Evolutionary conservation across 176 grass and related monocot species (phyloP), one percentile per base, ranked within the genome.

Genomic region (Saccharum spontaneum): DNA sequence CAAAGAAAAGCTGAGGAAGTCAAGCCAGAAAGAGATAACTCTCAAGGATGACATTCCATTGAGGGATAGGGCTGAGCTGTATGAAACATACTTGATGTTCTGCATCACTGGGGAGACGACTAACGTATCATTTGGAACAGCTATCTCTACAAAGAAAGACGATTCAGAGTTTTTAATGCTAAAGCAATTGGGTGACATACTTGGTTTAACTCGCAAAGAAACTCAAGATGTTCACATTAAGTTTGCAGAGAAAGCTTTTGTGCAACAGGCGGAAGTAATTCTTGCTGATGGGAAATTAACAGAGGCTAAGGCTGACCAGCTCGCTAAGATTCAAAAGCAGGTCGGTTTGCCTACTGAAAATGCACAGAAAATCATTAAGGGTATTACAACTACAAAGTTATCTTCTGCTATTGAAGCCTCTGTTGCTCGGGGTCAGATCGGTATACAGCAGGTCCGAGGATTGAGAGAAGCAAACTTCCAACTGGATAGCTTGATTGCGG

Each of bases 291-390:
- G 97, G 18, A 89, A 99, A 76, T 76, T 99, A 73, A 94, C 93
- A 59, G 92, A 99, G 71, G 84, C 93, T 59, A 94, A 91, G 62
- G 89, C 94, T 40, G 93, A 99, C 31, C 97, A 96, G 80, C 93
- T 99, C 23, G 83, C 90, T 70, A 92, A 87, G 83, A 90, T 99
- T 77, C 97, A 99, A 82, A 95, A 91, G 73, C 90, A 94, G 85
- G 91, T 99, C 70, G 92, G 92, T 69, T 82, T 99, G 63, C 93
- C 97, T 55, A 89, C 88, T 8, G 93, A 94, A 62, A n/a, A 99
- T 79, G 93, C 97, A 49, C 97, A 96, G 71, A 99, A 94, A 85
- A 92, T 99, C 45, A 96, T 99, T 40, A 99, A 99, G 88, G 86
- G 90, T 65, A 96, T 99, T 78, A 94, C 92, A 75, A 95, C 91